These are phyloP conservation scores for Trichoderma sp. DNA, from an alignment of 2,329 filamentous ascomycete genomes.

Conservation along the genomic window DNA sequence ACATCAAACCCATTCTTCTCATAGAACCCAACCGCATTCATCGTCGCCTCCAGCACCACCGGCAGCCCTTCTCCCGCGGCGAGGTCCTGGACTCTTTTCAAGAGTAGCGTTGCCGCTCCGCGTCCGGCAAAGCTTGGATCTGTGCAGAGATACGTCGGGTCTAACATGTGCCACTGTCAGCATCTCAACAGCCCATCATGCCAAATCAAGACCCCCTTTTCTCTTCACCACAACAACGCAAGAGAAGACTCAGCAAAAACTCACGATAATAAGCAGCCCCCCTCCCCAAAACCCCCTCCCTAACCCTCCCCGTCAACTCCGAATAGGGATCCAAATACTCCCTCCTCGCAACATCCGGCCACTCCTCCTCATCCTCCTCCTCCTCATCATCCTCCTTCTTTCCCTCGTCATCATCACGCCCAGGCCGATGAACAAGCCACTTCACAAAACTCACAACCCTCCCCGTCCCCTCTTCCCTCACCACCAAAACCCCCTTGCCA, in stretches of 20 bases:
- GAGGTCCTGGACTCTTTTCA: slow-evolving; percentile 39
- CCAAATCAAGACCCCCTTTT: neutral
- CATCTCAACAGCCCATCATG: neutral
- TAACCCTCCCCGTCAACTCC: slow-evolving; percentile 38
- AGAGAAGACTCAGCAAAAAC: slow-evolving; percentile 31
- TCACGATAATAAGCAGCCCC: slow-evolving; percentile 43
- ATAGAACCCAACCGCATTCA: slow-evolving; percentile 45
- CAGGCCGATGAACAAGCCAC: slow-evolving; percentile 40
- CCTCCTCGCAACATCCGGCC: slow-evolving; percentile 38
- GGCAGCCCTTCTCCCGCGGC: slow-evolving; percentile 40
- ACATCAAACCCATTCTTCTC: slow-evolving; percentile 43
- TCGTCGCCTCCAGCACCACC: slow-evolving; percentile 46
- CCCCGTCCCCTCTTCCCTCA: slow-evolving; percentile 38
- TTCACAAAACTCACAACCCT: slow-evolving; percentile 42
- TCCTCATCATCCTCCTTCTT: slow-evolving; percentile 30
- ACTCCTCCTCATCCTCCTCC: slow-evolving; percentile 35
- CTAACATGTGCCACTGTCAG: slow-evolving; percentile 26
- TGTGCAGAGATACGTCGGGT: slow-evolving; percentile 47
- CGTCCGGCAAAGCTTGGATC: slow-evolving; percentile 41
- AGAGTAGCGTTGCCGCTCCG: slow-evolving; percentile 43
- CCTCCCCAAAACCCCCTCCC: slow-evolving; percentile 38
- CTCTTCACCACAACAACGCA: neutral
- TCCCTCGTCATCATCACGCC: slow-evolving; percentile 28
- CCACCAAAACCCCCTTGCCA: slow-evolving; percentile 41
- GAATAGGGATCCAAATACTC: slow-evolving; percentile 43